Conservation (phyloP, 2,329 filamentous ascomycete species). For the Fusarium bulbicola region DNA sequence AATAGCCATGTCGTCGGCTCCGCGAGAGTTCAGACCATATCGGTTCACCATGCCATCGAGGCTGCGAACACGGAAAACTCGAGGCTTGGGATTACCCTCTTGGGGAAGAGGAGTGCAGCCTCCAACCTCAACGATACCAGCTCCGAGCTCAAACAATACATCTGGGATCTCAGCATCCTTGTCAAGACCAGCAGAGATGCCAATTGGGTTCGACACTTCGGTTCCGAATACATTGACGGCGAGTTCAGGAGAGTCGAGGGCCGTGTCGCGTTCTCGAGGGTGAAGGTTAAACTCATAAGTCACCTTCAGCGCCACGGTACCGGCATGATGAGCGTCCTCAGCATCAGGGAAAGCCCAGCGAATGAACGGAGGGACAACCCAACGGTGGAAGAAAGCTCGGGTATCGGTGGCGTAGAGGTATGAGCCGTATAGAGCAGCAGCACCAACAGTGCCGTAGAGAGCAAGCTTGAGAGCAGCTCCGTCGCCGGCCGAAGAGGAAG, state of each 20-base stretch:
- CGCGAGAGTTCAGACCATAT: conserved; percentile 92
- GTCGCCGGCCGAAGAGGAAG: conserved; percentile 47
- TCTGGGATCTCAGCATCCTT: conserved; percentile 93
- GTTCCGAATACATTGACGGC: conserved; percentile 75
- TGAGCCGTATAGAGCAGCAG: conserved; percentile 54
- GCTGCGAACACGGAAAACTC: conserved; percentile 85
- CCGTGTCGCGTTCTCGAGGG: conserved; percentile 76
- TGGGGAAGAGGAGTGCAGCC: conserved; percentile 90
- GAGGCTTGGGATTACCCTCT: conserved; percentile 84
- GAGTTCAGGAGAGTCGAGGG: conserved; percentile 46
- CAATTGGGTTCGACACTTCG: conserved; percentile 83
- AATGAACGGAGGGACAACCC: conserved; percentile 71
- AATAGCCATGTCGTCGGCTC: conserved; percentile 86
- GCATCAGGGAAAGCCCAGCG: conserved; percentile 76
- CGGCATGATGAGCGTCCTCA: conserved; percentile 90
- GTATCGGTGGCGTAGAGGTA: conserved; percentile 81
- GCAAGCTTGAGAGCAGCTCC: conserved; percentile 48
- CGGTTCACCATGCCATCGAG: conserved; percentile 93
- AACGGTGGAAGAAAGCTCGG: conserved; percentile 74
- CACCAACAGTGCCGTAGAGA: conserved; percentile 53
- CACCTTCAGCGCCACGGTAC: conserved; percentile 74
- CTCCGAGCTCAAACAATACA: conserved; percentile 83
- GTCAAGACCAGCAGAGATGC: conserved; percentile 94
- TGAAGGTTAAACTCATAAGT: conserved; percentile 80
- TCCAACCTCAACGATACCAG: conserved; percentile 90